Base-by-base conservation (phyloP, 2,329 filamentous ascomycete genomes). In the Pyricularia grisea region DNA sequence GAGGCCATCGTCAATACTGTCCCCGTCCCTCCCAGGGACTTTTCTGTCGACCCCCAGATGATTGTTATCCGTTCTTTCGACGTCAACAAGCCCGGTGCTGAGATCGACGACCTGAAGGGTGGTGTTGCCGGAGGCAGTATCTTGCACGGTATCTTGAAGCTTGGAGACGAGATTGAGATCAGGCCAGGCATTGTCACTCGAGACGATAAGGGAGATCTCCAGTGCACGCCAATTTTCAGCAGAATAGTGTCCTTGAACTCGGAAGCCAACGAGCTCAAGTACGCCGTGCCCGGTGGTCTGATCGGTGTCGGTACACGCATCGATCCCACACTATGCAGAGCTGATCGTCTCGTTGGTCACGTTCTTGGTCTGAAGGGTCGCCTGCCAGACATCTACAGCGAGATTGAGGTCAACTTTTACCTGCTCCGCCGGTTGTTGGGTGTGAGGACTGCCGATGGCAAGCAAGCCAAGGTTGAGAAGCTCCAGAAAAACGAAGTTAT, bases 351-450 rank as follows among this genome's bases (percentile, higher is more conserved):
- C 12, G 95, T 99, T 74, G 95, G 95, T 79, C 97, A 97, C 87
- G 95, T 99, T 68, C 89, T 99, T 71, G 95, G 95, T 79, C 90
- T 97, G 75, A 94, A 94, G 82, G 95, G 95, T 73, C 89, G 91
- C 75, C 89, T 99, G 28, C 95, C 95, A 67, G 93, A 95, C 78
- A 98, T 99, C 80, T 99, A 98, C 85, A 95, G 91, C 74, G 95
- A 99, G 82, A 91, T 99, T 71, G 95, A 99, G 83, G 94, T 97
- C 81, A 98, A 98, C 88, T 99, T 98, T 86, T 99, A 98, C 87
- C 87, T 99, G 71, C 90, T 99, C 72, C 92, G 94, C 76, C 88
- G 95, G 75, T 86, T 99, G 72, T 88, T 99, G 69, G 95, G 95
- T 88, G 95, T 99, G 76, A 94, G 96, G 84, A 97, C 95, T 65